A percentile compares a stretch with the other conserved stretches of the same genome.
phyloP scores from a whole-genome alignment of 352 stramenopile genomes.

The Hyphochytrium catenoides region DNA sequence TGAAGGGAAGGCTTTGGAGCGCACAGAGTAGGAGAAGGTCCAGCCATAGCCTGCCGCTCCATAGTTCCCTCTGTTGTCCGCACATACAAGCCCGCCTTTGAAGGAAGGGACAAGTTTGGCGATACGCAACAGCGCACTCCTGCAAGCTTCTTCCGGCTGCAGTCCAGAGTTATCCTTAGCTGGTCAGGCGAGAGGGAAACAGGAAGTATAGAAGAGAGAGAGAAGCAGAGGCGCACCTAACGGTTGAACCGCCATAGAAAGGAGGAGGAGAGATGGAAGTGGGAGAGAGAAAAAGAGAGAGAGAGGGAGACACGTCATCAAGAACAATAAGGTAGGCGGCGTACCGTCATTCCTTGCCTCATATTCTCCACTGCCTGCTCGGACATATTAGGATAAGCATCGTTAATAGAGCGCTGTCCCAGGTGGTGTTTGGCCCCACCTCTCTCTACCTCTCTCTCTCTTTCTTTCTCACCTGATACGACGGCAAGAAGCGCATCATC shows the following conservation, averaged over 20 bases:
- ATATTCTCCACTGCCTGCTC: too few species aligned
- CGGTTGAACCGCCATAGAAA: not conserved
- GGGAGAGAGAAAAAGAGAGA: slow-evolving; percentile 2
- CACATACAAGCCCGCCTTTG: slow-evolving; percentile 43
- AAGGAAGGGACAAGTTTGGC: slow-evolving; percentile 26
- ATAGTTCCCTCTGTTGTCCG: slow-evolving; percentile 37
- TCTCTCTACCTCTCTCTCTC: too few species aligned
- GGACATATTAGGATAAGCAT: too few species aligned
- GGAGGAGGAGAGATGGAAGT: slow-evolving; percentile 1
- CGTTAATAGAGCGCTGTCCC: too few species aligned
- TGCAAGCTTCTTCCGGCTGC: slow-evolving; percentile 29
- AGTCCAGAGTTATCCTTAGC: slow-evolving; percentile 5
- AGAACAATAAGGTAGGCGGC: too few species aligned
- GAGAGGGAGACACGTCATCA: too few species aligned
- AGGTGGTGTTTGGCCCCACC: too few species aligned
- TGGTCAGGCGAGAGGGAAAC: slow-evolving; percentile 3
- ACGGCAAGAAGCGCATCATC: slow-evolving; percentile 72
- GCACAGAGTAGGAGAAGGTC: slow-evolving; percentile 37
- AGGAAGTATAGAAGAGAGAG: slow-evolving; percentile 1
- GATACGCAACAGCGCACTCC: slow-evolving; percentile 23
- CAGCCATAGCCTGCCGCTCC: slow-evolving; percentile 41
- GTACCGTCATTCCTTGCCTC: too few species aligned
- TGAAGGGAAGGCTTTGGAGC: too few species aligned
- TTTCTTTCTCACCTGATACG: slow-evolving; percentile 29
- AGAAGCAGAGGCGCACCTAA: not conserved